Conservation (phyloP, 228 moss, liverwort and hornwort species). For the Sphagnum magellanicum region DNA sequence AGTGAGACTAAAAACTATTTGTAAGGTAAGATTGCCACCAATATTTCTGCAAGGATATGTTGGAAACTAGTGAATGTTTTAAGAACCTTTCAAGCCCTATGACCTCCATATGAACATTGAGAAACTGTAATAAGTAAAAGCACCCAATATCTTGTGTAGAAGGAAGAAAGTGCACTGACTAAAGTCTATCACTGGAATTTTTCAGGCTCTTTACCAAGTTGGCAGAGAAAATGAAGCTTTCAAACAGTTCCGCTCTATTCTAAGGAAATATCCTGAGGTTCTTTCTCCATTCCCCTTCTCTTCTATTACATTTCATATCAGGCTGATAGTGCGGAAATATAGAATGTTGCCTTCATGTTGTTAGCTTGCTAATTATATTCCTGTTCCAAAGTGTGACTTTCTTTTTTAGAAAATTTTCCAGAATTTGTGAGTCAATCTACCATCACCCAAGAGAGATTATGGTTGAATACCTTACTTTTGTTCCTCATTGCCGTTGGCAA, state of each 20-base stretch:
- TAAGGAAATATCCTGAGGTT: slow-evolving; percentile 91
- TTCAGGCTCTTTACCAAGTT: slow-evolving; percentile 84
- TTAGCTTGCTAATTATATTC: too few species aligned
- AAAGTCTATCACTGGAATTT: background rate
- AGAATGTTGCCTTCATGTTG: too few species aligned
- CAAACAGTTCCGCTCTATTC: slow-evolving; percentile 73
- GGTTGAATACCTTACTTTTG: background rate
- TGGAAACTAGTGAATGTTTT: too few species aligned
- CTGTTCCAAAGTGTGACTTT: too few species aligned
- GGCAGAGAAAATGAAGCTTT: slow-evolving; percentile 94
- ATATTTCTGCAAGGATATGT: too few species aligned
- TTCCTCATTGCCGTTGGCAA: background rate
- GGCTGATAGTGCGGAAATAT: background rate
- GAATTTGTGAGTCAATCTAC: background rate
- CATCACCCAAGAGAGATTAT: background rate
- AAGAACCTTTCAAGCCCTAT: too few species aligned
- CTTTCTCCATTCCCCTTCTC: background rate
- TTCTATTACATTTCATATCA: background rate
- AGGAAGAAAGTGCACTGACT: too few species aligned
- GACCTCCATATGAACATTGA: too few species aligned
- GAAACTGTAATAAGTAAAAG: background rate
- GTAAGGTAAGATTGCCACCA: too few species aligned
- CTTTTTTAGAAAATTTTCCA: too few species aligned
- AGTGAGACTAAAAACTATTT: too few species aligned
- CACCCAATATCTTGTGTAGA: too few species aligned